These are phyloP conservation scores for Magnolia changhungtana DNA, from an alignment of 164 flowering plant genomes.

Conservation along the genomic window DNA sequence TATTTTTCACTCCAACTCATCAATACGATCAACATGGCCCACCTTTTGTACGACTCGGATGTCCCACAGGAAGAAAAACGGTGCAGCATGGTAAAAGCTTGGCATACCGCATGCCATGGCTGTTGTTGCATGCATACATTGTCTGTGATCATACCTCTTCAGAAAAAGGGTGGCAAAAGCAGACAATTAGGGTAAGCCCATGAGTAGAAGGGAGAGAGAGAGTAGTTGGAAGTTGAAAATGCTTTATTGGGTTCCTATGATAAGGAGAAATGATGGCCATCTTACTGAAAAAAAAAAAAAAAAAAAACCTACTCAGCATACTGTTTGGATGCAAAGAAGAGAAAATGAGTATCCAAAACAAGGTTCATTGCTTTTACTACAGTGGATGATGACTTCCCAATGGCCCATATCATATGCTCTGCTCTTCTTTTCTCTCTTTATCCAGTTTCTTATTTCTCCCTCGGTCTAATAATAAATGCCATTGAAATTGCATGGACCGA, in stretches of 20 bases:
- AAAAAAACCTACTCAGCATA: conserved; percentile 12
- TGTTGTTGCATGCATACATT: too few relatives aligned
- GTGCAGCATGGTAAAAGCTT: too few relatives aligned
- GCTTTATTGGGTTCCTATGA: conserved; percentile 19
- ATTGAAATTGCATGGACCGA: too few relatives aligned
- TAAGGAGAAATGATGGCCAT: conserved; percentile 23
- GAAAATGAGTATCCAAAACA: conserved; percentile 6
- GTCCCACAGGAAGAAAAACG: too few relatives aligned
- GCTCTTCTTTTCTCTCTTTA: not conserved
- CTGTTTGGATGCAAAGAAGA: conserved; percentile 1
- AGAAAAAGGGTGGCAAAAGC: not conserved
- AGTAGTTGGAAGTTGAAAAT: conserved; percentile 5
- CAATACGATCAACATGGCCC: too few relatives aligned
- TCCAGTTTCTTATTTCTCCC: not conserved
- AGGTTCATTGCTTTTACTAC: conserved; percentile 3
- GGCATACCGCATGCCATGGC: too few relatives aligned
- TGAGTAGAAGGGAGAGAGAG: not conserved
- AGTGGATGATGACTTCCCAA: conserved; percentile 14
- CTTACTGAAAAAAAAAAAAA: conserved; percentile 7
- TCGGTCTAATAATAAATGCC: too few relatives aligned
- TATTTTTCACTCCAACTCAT: too few relatives aligned
- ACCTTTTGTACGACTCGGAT: too few relatives aligned
- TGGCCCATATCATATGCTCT: conserved; percentile 21
- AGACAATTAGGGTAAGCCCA: not conserved
- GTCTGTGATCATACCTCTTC: too few relatives aligned